Percentiles rank a stretch among this genome's conserved stretches.
Conservation (phyloP, 305 asterid genomes). For the Salvia sclarea region DNA sequence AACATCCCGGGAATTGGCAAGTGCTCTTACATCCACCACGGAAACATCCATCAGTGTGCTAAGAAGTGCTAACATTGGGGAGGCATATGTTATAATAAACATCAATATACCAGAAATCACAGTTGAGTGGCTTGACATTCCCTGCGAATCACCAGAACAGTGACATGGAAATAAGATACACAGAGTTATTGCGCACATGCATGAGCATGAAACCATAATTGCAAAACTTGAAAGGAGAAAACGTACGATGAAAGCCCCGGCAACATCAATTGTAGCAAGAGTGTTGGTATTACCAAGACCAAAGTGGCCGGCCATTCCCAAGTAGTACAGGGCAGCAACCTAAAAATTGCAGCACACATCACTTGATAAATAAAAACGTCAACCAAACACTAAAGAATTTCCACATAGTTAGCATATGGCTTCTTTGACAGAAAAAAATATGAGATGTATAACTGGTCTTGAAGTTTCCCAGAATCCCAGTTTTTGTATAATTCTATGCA, state of each 20-base stretch:
- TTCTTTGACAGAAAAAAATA: not conserved
- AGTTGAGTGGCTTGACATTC: conserved; percentile 87
- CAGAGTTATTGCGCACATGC: conserved; percentile 19
- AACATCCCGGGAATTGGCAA: conserved; percentile 27
- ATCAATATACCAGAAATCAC: conserved; percentile 74
- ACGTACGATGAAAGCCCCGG: conserved; percentile 85
- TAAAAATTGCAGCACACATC: conserved; percentile 26
- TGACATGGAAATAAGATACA: conserved; percentile 27
- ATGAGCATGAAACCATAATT: conserved; percentile 17
- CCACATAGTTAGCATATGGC: not conserved
- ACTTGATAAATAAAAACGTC: conserved; percentile 12
- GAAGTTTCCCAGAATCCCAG: too few species aligned
- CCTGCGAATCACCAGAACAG: conserved; percentile 48
- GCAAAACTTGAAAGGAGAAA: conserved; percentile 14
- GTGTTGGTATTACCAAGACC: conserved; percentile 95
- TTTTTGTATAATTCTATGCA: too few species aligned
- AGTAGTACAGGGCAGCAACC: conserved; percentile 78
- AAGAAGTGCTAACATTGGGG: conserved; percentile 73
- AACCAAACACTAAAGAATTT: not conserved
- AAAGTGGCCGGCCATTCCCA: conserved; percentile 95
- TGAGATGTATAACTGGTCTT: not conserved
- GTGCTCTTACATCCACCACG: conserved; percentile 36
- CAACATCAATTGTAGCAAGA: conserved; percentile 92
- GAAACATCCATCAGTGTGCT: conserved; percentile 59
- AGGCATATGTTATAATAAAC: conserved; percentile 87